Base-by-base conservation (phyloP, 83 land plant genomes). In the Thuja plicata region DNA sequence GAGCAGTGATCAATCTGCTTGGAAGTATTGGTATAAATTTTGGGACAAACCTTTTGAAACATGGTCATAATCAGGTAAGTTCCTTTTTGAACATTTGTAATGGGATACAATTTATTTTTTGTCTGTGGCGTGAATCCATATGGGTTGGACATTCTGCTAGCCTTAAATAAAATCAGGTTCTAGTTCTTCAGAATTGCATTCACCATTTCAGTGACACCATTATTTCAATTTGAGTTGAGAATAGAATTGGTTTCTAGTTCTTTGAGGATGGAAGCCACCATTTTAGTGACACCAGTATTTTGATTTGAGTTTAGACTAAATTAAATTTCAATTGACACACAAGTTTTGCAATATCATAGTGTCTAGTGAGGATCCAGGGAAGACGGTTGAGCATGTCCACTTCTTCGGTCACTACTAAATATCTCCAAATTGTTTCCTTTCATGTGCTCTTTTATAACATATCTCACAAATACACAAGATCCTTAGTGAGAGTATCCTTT, bases 11-110 rank as follows among this genome's bases (percentile, higher is more conserved):
- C 91, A 98, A 98, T 91, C 84, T 98, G 40, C 78, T 95, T 84
- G 99, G 99, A 17, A 98, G 99, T 89, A 93, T 98, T 88, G 96
- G 97, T 80, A 97, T 98, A 80, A 98, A 98, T 92, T 95, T 98
- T 92, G 99, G 99, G 80, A 98, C 99, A 3, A 98, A 98, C 89
- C 95, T 98, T 91, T 95, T 98, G 41, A 98, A 98, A 94, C 94
- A 97, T 54, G 99, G 99, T 38, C 99, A 98, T 89, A 94, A 93
- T 92, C 95, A 97, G 97, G 99, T 97, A 87, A 40, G 21, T 66
- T 80, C 30, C 21, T 13, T 80, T 40, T 41, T 80, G 45, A 80
- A 27, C 83, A 40, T 80, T 80, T 7, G n/a, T 80, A 41, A 34
- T n/a, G 48, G 8, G 30, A 27, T 34, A 80, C 12, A 10, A 6